Evolutionary conservation across 73 alveolate genomes (phyloP).

Genomic region (Paramecium tetraurelia): DNA sequence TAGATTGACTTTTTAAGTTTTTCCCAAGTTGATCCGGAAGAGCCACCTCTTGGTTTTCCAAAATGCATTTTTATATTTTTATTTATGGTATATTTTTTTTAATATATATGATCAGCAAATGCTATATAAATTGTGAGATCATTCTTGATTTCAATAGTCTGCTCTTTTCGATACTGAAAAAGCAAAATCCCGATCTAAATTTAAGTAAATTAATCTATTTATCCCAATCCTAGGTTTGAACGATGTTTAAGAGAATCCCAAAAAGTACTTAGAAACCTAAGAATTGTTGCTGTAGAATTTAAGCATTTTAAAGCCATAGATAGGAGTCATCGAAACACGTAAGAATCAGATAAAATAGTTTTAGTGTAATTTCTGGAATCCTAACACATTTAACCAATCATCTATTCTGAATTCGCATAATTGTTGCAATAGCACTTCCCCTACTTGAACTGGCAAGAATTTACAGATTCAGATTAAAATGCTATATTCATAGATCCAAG

Average conservation of each 20-base stretch:
- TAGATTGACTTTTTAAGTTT: conserved; percentile 12
- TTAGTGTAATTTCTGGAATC: background rate
- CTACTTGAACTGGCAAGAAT: background rate
- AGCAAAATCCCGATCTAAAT: background rate
- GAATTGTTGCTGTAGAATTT: background rate
- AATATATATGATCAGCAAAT: background rate
- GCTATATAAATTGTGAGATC: background rate
- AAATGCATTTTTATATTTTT: background rate
- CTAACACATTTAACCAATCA: background rate
- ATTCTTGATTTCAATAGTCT: conserved; percentile 29
- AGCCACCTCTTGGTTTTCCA: background rate
- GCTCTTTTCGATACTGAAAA: background rate
- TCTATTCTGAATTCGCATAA: background rate
- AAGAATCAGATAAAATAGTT: background rate
- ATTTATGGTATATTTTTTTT: background rate
- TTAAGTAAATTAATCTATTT: background rate
- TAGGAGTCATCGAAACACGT: conserved; percentile 50
- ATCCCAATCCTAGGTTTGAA: background rate
- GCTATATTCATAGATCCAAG: background rate
- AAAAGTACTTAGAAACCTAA: background rate
- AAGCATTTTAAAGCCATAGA: background rate
- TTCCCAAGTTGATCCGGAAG: conserved; percentile 28
- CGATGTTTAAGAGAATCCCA: background rate
- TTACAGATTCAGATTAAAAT: background rate
- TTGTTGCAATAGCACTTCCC: background rate